phyloP scores from a whole-genome alignment of 805 yeast species.

The Kodamaea kakaduensis region DNA sequence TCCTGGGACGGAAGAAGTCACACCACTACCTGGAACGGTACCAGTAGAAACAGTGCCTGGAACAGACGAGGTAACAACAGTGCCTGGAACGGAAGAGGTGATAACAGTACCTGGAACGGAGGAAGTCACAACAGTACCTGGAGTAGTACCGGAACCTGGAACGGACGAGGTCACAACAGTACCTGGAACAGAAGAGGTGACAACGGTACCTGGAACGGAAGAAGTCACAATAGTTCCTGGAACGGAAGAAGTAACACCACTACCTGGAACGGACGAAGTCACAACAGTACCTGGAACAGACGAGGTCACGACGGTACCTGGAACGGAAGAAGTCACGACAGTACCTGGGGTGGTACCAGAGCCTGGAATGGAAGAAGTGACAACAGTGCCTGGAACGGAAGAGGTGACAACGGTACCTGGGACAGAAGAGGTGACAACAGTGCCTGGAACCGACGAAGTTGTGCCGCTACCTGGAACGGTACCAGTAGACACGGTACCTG shows the following conservation, averaged over 20 bases:
- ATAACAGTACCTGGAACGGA: constrained; percentile 1
- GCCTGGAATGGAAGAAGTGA: neutral
- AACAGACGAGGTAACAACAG: neutral
- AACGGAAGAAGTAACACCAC: neutral
- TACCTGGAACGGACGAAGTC: constrained; percentile 1
- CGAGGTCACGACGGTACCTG: neutral
- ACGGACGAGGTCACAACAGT: neutral
- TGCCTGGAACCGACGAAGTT: too few species aligned
- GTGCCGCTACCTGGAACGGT: too few species aligned
- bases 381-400: too few species aligned
- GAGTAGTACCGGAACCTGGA: neutral
- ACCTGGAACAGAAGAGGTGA: constrained; percentile 2
- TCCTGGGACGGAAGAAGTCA: constrained; percentile 6
- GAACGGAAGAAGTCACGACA: neutral
- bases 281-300: constrained; percentile 5
- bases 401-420: too few species aligned
- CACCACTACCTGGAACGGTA: constrained; percentile 7
- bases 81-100: constrained; percentile 1
- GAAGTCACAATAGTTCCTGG: too few species aligned
- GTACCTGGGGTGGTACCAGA: neutral
- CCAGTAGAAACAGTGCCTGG: neutral
- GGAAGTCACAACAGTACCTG: neutral
- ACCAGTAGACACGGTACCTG: too few species aligned
- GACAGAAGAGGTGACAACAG: too few species aligned
- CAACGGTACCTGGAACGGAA: constrained; percentile 1